Evolutionary conservation across 2,329 filamentous ascomycete genomes (phyloP).

Genomic region (Trichoderma sp.): DNA sequence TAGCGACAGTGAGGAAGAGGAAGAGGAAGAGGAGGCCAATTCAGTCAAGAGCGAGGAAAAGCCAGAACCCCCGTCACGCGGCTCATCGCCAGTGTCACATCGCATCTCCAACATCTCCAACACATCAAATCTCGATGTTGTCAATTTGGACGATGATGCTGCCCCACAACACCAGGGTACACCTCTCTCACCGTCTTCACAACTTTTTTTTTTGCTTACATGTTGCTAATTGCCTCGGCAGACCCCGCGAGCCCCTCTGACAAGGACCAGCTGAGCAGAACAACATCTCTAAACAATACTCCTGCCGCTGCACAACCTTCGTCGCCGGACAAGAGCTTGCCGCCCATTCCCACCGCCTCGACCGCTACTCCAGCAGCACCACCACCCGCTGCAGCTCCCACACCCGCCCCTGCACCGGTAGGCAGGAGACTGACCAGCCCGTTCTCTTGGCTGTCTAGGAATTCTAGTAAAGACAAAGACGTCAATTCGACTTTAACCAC

Average conservation of each 20-base stretch:
- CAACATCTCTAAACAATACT: constrained; percentile 67
- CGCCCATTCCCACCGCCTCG: constrained; percentile 36
- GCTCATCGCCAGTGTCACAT: constrained; percentile 42
- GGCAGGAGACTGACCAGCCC: constrained; percentile 78
- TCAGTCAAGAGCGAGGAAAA: constrained; percentile 25
- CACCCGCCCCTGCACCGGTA: constrained; percentile 32
- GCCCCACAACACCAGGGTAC: constrained; percentile 36
- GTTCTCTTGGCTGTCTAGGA: constrained; percentile 81
- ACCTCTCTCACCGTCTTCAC: constrained; percentile 9
- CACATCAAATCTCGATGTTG: constrained; percentile 54
- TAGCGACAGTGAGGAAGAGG: constrained; percentile 19
- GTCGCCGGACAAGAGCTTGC: constrained; percentile 46
- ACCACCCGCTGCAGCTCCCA: constrained; percentile 31
- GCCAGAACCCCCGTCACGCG: constrained; percentile 27
- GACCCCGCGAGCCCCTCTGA: constrained; percentile 35
- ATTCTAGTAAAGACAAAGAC: constrained; percentile 56
- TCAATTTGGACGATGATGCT: constrained; percentile 64
- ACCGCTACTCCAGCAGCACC: constrained; percentile 29
- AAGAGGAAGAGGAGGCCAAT: constrained; percentile 12
- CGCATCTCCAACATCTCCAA: constrained; percentile 49
- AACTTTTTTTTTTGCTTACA: background rate
- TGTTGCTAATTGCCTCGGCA: constrained; percentile 24
- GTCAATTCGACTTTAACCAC: constrained; percentile 53
- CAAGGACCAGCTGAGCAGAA: constrained; percentile 49
- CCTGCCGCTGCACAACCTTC: constrained; percentile 70